A percentile compares a stretch with the other conserved stretches of the same genome.
Evolutionary conservation across 352 stramenopile species (phyloP).

Genomic region (Phytophthora pini): DNA sequence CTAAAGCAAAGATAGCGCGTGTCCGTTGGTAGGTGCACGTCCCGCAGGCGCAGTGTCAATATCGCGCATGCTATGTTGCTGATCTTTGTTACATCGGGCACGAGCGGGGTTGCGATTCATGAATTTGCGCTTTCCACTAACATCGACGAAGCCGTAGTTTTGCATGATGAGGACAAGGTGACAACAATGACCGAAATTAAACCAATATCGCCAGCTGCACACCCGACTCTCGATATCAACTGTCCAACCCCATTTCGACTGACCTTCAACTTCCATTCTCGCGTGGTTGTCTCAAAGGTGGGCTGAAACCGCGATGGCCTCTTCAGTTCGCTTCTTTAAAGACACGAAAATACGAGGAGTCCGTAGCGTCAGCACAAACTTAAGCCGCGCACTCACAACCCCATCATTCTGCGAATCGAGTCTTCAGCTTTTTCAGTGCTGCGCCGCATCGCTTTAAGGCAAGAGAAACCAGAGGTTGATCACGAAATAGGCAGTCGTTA

Average conservation of each 20-base stretch:
- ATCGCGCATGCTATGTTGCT: no score
- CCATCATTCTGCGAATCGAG: background rate
- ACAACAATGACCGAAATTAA: background rate
- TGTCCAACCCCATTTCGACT: background rate
- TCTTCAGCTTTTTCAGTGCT: background rate
- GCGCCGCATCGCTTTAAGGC: no score
- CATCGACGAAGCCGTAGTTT: background rate
- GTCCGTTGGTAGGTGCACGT: no score
- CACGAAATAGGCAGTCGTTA: no score
- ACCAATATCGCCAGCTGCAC: background rate
- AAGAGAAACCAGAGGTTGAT: no score
- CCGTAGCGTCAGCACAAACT: background rate
- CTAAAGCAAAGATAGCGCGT: no score
- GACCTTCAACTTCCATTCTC: background rate
- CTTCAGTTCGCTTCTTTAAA: background rate
- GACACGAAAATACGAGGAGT: background rate
- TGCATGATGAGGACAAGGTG: background rate
- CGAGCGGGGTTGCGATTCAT: background rate
- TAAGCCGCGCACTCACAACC: background rate
- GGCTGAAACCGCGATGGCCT: background rate
- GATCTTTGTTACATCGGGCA: no score
- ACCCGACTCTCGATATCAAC: background rate
- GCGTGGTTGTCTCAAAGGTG: background rate
- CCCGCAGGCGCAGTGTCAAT: no score
- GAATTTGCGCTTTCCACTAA: background rate